Evolutionary conservation across 2,329 filamentous ascomycete genomes (phyloP), one percentile per base, ranked within the genome.

Genomic region (Colletotrichum noveboracense): DNA sequence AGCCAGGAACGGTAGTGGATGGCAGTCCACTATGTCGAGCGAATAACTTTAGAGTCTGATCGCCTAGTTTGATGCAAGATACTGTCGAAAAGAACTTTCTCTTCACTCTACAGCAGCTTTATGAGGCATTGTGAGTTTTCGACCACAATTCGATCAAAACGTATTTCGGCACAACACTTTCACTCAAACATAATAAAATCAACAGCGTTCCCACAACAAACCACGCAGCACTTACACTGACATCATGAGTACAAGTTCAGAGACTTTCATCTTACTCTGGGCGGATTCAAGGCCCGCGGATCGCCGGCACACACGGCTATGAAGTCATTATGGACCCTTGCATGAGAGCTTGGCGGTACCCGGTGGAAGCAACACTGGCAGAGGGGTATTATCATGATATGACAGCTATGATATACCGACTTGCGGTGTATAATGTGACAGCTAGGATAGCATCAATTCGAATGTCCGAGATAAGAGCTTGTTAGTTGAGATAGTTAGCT

Each of bases 401-500:
- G 18, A 21, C 18, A 21, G 9, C 43, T 3, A 21, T 12, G 6
- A 48, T 12, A 12, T 10, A 21, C 3, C 18, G 9, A 48, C 3
- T n/a, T 48, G 18, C 38, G 9, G 6, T n/a, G 9, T 38, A 2
- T 16, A 8, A 4, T 38, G 34, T 38, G 34, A 16, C 3, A 8
- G 7, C 34, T 16, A 4, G 34, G 1, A 38, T 16, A 38, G 14
- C 0, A 38, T 16, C 34, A 8, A 38, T 2, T 0, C 6, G 34
- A 38, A 38, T 8, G 0, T 38, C 34, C 2, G 7, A 38, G 36
- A 38, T 5, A 18, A 8, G 16, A 38, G 14, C 14, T 38, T 18
- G 36, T 2, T 2, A 5, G 36, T 0, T 2, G 0, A 38, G 2
- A 0, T 3, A n/a, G 38, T 43, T 10, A 2, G 18, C 9, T 43